Base-by-base conservation (phyloP, 371 early-diverging fungal genomes). In the Mucor mucedo region DNA sequence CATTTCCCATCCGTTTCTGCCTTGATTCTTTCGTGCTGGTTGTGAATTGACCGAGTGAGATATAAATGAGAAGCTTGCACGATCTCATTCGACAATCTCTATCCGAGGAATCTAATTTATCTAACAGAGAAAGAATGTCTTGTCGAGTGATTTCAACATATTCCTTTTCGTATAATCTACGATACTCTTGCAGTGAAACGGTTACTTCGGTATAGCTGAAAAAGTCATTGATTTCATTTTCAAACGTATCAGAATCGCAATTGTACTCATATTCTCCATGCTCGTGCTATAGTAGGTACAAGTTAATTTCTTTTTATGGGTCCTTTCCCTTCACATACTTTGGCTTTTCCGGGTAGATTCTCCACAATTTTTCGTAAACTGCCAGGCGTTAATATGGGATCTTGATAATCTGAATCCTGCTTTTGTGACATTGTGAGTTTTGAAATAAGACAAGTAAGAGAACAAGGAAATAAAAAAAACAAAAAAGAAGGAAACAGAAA, bases 211-310 rank as follows among this genome's bases (percentile, higher is more conserved):
- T 73, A 69, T 88, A 89, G 52, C 81, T 79, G 65, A 84, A 91
- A 55, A 93, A 91, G 52, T 93, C 93, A 69, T 91, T 87, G 62
- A 90, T 78, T 67, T 93, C 93, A 7, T 73, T 82, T 40, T 79
- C 64, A 30, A 89, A 62, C 0, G 70, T 62, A 38, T 89, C 91
- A 41, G 81, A 71, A 65, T 91, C 90, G n/a, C 76, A 77, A 63
- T 50, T 33, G 9, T 91, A 91, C 5, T 75, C 63, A 58, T 90
- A 92, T 32, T 79, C 75, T 28, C 80, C 77, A 50, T 84, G 80
- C 39, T 80, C 77, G 35, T 79, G 73, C 88, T 87, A 55, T 50
- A 16, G 2, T 10, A 41, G 41, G 52, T 29, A 52, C 11, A 29
- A 27, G 28, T 58, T 28, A 27, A 33, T 32, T 21, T 5, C 21